Percentiles rank a stretch among this genome's conserved stretches.
phyloP scores from a whole-genome alignment of 768 basidiomycete genomes.

The Daedaleopsis sinensis region DNA sequence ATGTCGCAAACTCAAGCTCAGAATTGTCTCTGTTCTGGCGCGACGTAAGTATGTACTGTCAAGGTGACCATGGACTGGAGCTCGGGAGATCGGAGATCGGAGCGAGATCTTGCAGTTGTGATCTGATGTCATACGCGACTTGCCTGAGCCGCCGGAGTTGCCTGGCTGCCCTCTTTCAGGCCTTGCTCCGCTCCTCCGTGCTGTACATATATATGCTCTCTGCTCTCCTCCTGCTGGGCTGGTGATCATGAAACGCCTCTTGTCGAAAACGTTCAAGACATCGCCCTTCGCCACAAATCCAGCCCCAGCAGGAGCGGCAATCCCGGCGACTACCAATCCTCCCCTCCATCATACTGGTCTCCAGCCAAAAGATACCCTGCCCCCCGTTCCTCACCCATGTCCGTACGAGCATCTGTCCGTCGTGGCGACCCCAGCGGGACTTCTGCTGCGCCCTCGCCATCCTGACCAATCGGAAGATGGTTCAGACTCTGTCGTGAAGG shows the following conservation, averaged over 20 bases:
- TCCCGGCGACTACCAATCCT: conserved; percentile 15
- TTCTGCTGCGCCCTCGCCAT: conserved; percentile 65
- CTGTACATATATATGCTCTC: conserved; percentile 9
- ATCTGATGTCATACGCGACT: conserved; percentile 8
- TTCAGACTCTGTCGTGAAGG: conserved; percentile 45
- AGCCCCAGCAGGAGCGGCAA: not conserved
- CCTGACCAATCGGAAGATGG: conserved; percentile 11
- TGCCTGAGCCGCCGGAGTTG: not conserved
- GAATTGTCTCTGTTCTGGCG: too few species aligned
- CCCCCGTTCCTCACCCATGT: conserved; percentile 74
- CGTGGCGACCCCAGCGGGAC: conserved; percentile 57
- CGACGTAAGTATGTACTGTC: too few species aligned
- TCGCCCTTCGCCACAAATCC: conserved; percentile 5
- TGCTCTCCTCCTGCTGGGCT: not conserved
- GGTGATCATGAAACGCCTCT: conserved; percentile 36
- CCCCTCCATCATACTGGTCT: conserved; percentile 36
- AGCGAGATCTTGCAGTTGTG: not conserved
- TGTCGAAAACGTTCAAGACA: conserved; percentile 27
- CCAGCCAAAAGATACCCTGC: conserved; percentile 66
- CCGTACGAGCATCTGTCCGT: conserved; percentile 73
- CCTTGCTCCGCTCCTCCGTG: not conserved
- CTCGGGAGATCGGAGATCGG: too few species aligned
- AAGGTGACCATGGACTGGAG: too few species aligned
- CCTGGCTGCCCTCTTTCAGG: not conserved
- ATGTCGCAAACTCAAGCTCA: too few species aligned